These are phyloP conservation scores for Wickerhamiella qilinensis DNA, from an alignment of 805 yeast species.

Conservation along the genomic window DNA sequence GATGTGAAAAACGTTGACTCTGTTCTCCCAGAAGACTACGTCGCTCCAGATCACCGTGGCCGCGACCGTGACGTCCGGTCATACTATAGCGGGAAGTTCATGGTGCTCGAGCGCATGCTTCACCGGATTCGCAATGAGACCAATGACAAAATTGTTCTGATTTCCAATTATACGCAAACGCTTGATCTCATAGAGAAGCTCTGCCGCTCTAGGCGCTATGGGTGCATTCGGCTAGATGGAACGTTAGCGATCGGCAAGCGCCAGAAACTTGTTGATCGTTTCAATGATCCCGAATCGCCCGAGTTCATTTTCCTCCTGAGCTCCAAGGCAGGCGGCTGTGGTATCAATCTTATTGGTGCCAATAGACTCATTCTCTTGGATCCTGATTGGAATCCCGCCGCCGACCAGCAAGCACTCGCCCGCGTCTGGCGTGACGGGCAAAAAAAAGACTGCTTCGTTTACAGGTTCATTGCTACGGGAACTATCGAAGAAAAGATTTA, in stretches of 20 bases:
- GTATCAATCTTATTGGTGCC: conserved; percentile 93
- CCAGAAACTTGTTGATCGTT: conserved; percentile 78
- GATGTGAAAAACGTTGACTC: conserved; percentile 52
- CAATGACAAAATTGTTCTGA: conserved; percentile 85
- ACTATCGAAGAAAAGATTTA: conserved; percentile 92
- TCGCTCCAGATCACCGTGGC: conserved; percentile 25
- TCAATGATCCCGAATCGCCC: conserved; percentile 76
- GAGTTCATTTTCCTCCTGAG: conserved; percentile 82
- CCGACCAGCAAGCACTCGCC: conserved; percentile 95
- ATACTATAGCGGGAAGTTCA: conserved; percentile 73
- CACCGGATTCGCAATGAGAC: conserved; percentile 63
- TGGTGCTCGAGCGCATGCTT: conserved; percentile 71
- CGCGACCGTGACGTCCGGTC: conserved; percentile 60
- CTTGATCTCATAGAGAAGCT: conserved; percentile 75
- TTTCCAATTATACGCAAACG: conserved; percentile 90
- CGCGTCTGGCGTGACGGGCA: conserved; percentile 99
- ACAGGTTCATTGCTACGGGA: conserved; percentile 86
- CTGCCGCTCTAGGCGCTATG: conserved; percentile 65
- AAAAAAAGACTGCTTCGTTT: conserved; percentile 88
- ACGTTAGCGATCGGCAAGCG: conserved; percentile 83
- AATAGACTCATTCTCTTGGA: conserved; percentile 77
- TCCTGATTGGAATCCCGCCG: conserved; percentile 97
- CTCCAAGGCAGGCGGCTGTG: conserved; percentile 98
- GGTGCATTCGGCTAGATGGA: conserved; percentile 74
- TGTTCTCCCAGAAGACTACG: conserved; percentile 56